Conservation (phyloP, 768 basidiomycete genomes). For the Boletellus ananas region DNA sequence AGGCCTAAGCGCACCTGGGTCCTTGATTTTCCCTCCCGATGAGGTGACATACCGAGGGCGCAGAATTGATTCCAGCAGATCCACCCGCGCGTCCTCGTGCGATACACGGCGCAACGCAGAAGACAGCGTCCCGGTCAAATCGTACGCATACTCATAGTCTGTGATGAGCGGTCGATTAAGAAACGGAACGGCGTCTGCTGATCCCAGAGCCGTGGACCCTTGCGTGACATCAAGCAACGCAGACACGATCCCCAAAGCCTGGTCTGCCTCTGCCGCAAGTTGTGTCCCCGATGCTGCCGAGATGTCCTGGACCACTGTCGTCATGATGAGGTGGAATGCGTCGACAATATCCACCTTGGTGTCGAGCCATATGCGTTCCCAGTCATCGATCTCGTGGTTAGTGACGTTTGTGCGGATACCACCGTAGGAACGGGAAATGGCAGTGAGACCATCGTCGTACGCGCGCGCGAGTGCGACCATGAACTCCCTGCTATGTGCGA, state of each 20-base stretch:
- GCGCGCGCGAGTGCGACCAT: slow-evolving; percentile 52
- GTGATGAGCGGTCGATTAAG: slow-evolving; percentile 62
- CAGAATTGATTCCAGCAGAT: slow-evolving; percentile 53
- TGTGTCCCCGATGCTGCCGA: slow-evolving; percentile 39
- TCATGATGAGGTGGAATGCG: slow-evolving; percentile 57
- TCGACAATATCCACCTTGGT: slow-evolving; percentile 74
- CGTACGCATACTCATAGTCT: slow-evolving; percentile 71
- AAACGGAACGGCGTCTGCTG: slow-evolving; percentile 45
- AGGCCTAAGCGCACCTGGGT: slow-evolving; percentile 59
- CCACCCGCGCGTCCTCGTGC: slow-evolving; percentile 56
- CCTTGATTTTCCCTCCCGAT: slow-evolving; percentile 17
- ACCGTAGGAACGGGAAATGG: slow-evolving; percentile 59
- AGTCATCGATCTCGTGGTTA: slow-evolving; percentile 47
- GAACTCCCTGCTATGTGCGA: slow-evolving; percentile 51
- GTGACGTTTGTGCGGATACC: slow-evolving; percentile 36
- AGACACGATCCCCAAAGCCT: slow-evolving; percentile 55
- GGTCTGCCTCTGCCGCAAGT: slow-evolving; percentile 48
- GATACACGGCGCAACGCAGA: slow-evolving; percentile 40
- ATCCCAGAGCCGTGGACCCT: slow-evolving; percentile 10
- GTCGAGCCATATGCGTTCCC: slow-evolving; percentile 68
- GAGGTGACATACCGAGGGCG: slow-evolving; percentile 33
- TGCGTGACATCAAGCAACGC: slow-evolving; percentile 48
- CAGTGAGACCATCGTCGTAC: slow-evolving; percentile 56
- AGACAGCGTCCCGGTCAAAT: slow-evolving; percentile 49
- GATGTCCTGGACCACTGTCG: slow-evolving; percentile 47